Conservation (phyloP, 805 yeast genomes). For the Saccharomycopsis javanensis region DNA sequence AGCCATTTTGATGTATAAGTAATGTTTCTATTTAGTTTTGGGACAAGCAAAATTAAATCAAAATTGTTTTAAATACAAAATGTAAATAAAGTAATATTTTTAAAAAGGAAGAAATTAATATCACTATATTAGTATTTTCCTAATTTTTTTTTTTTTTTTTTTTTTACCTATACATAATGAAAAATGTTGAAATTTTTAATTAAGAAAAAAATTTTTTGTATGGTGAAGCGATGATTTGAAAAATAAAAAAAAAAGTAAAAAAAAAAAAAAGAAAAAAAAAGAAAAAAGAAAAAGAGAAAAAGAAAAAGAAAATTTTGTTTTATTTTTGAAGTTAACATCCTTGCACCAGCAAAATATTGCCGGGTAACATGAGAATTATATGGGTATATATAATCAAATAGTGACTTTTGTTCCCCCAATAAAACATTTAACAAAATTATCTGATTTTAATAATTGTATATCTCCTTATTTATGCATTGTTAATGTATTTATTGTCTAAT, state of each 20-base stretch:
- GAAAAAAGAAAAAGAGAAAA: not conserved
- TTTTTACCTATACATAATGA: not conserved
- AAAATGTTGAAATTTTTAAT: slow-evolving; percentile 2
- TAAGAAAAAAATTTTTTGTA: not conserved
- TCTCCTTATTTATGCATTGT: no score
- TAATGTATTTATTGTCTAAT: no score
- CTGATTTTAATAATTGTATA: no score
- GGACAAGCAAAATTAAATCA: not conserved
- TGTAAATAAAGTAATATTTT: not conserved
- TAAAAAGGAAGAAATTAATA: not conserved
- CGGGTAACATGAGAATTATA: no score
- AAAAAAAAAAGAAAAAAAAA: not conserved
- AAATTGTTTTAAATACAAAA: not conserved
- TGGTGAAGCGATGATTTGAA: slow-evolving; percentile 2
- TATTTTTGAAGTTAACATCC: not conserved
- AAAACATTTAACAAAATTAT: no score
- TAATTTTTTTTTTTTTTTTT: not conserved
- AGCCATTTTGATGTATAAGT: slow-evolving; percentile 47
- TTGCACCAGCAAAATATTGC: not conserved
- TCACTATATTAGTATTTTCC: not conserved
- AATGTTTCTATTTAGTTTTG: not conserved
- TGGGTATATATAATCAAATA: no score
- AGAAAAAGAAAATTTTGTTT: not conserved
- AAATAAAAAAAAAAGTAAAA: not conserved
- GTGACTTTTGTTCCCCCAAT: no score